Percentiles rank a stretch among this genome's conserved stretches.
These are phyloP conservation scores for Termitomyces eurrhizus DNA, from an alignment of 768 basidiomycete species.

Conservation along the genomic window DNA sequence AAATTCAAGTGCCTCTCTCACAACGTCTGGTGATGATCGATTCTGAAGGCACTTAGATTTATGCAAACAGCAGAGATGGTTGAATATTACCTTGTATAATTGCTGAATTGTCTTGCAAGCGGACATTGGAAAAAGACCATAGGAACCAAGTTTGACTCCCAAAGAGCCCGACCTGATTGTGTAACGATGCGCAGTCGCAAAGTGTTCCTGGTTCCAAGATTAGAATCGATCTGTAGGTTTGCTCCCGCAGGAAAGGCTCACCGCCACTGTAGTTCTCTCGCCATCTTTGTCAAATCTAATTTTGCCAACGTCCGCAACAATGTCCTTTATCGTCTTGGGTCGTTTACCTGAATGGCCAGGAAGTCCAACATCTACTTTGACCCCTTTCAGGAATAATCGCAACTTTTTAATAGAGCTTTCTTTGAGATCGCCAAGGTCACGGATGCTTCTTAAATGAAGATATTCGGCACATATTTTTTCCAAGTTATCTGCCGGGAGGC, in stretches of 20 bases:
- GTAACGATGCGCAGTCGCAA: conserved; percentile 18
- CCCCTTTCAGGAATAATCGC: conserved; percentile 23
- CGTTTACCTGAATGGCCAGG: conserved; percentile 19
- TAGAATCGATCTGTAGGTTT: neutral
- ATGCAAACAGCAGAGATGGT: neutral
- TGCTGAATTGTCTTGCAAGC: conserved; percentile 25
- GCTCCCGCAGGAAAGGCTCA: conserved; percentile 8
- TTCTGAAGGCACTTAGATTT: conserved; percentile 16
- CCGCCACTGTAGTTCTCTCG: conserved; percentile 22
- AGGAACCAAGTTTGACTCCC: conserved; percentile 24
- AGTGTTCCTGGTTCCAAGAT: conserved; percentile 22
- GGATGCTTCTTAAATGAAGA: conserved; percentile 12
- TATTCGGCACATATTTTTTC: conserved; percentile 20
- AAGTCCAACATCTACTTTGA: conserved; percentile 23
- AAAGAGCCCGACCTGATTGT: conserved; percentile 20
- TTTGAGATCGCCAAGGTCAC: conserved; percentile 15
- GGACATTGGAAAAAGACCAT: conserved; percentile 25
- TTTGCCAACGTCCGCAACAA: conserved; percentile 23
- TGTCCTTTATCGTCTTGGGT: conserved; percentile 23
- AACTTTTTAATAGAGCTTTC: conserved; percentile 17
- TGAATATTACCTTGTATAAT: conserved; percentile 22
- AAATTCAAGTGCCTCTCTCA: conserved; percentile 25
- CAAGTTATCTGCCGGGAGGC: conserved; percentile 21
- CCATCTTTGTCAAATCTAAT: conserved; percentile 24
- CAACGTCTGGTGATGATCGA: conserved; percentile 25